Conservation (phyloP, 2,329 filamentous ascomycete genomes). For the Alternaria novae-zelandiae region DNA sequence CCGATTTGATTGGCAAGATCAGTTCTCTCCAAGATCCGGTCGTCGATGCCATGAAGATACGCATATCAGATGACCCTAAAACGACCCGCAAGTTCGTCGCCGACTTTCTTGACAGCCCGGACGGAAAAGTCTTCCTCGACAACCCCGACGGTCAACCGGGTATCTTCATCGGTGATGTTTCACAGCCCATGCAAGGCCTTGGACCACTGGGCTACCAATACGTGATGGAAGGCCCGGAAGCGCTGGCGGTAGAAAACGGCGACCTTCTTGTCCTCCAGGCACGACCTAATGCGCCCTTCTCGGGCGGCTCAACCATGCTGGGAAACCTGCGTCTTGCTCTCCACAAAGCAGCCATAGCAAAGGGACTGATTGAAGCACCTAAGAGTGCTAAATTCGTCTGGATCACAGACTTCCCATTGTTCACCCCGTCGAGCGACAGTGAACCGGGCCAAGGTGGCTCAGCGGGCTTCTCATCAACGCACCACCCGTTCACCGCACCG, state of each 20-base stretch:
- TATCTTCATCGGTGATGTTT: constrained; percentile 75
- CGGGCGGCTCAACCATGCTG: constrained; percentile 74
- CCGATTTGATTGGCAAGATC: constrained; percentile 76
- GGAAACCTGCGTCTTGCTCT: constrained; percentile 76
- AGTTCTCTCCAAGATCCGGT: constrained; percentile 70
- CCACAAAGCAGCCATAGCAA: constrained; percentile 71
- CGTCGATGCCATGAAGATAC: constrained; percentile 77
- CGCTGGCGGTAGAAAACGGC: constrained; percentile 64
- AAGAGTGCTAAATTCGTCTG: constrained; percentile 74
- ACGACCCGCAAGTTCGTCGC: constrained; percentile 67
- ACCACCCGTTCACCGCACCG: constrained; percentile 95
- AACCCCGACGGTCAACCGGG: constrained; percentile 82
- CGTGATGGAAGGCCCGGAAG: constrained; percentile 62
- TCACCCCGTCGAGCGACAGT: constrained; percentile 71
- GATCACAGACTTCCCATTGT: constrained; percentile 91
- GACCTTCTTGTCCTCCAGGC: constrained; percentile 85
- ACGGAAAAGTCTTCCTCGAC: constrained; percentile 63
- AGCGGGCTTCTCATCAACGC: constrained; percentile 83
- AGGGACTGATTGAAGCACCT: constrained; percentile 61
- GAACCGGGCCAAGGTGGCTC: constrained; percentile 81
- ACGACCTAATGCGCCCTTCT: constrained; percentile 67
- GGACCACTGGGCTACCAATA: constrained; percentile 78
- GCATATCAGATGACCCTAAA: constrained; percentile 60
- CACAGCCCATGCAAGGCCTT: constrained; percentile 77
- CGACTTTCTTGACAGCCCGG: constrained; percentile 72